Base-by-base conservation (phyloP, 306 rosid species). In the Cicer bijugum region DNA sequence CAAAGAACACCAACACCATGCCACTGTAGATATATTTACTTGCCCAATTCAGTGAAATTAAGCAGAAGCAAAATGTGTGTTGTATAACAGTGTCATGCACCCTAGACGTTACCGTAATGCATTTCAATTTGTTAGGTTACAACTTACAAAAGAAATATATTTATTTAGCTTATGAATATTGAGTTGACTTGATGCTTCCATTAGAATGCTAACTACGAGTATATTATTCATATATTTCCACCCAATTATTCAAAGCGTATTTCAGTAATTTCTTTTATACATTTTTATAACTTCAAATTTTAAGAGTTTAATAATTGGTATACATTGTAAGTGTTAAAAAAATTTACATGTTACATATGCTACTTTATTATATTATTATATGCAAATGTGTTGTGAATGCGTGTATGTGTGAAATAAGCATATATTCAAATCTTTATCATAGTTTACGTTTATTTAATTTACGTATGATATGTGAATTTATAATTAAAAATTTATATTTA, bases 1-100 rank as follows among this genome's bases (percentile, higher is more conserved):
- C 55, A 71, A 60, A 69, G 56, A 75, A 65, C 16, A 50, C 40
- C 48, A 67, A 7, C 44, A 35, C n/a, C 71, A 64, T 57, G 67
- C 33, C 62, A 33, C 33, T 58, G 65, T 59, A 28, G 35, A 48
- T 6, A 28, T 71, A 12, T 12, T 8, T 71, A 53, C 12, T 57
- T 44, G 9, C 48, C 23, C 48, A 60, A 40, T 38, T 52, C 51
- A 39, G 46, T 19, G 62, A 69, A 61, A 19, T 65, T 80, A 53
- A 37, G 56, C 64, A 56, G 64, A 79, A 72, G 39, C 47, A 38
- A 38, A 45, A 65, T 53, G 51, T 15, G 46, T 64, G 42, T 16
- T 71, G 67, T 51, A 15, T 14, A 14, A 6, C 46, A 46, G 44
- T 68, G 62, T 44, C 15, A 28, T 28, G 35, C 35, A 35, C 16